These are phyloP conservation scores for Starmerella floricola DNA, from an alignment of 805 yeast species.

Conservation along the genomic window DNA sequence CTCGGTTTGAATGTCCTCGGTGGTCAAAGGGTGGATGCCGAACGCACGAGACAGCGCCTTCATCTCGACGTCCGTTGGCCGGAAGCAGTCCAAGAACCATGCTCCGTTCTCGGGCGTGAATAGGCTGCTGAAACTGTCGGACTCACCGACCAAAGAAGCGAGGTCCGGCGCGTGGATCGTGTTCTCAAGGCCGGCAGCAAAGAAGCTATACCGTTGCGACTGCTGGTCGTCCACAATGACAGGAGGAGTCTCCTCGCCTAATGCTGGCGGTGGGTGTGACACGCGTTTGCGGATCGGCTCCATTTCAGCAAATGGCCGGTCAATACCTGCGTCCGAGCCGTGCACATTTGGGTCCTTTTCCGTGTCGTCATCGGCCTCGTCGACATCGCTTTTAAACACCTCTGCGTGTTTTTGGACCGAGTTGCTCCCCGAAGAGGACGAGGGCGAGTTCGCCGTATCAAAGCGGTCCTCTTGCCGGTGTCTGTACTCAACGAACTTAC, in stretches of 20 bases:
- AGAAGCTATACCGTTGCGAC: conserved; percentile 76
- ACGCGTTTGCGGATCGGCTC: conserved; percentile 1
- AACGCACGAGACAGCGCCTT: conserved; percentile 81
- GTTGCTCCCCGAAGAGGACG: not conserved
- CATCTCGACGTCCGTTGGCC: conserved; percentile 95
- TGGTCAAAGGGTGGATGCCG: conserved; percentile 94
- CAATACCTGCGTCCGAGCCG: not conserved
- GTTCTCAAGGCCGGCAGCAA: conserved; percentile 68
- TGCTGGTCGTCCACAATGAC: conserved; percentile 23
- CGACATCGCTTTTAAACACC: not conserved
- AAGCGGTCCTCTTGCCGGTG: not conserved
- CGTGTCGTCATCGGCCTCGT: not conserved
- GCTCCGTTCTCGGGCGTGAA: conserved; percentile 63
- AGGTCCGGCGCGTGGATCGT: conserved; percentile 84
- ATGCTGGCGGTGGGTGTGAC: not conserved
- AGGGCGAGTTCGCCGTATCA: not conserved
- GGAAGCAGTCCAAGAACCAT: conserved; percentile 93
- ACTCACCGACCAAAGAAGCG: conserved; percentile 52
- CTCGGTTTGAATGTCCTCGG: conserved; percentile 93
- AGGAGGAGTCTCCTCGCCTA: not conserved
- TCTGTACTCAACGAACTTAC: conserved; percentile 1
- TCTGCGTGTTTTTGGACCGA: not conserved
- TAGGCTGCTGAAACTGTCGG: conserved; percentile 51
- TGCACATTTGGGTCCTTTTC: not conserved
- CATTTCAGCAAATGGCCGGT: not conserved